Percentiles rank a stretch among this genome's conserved stretches.
These are phyloP conservation scores for Colletotrichum echinochloae DNA, from an alignment of 2,329 filamentous ascomycete species.

Conservation along the genomic window DNA sequence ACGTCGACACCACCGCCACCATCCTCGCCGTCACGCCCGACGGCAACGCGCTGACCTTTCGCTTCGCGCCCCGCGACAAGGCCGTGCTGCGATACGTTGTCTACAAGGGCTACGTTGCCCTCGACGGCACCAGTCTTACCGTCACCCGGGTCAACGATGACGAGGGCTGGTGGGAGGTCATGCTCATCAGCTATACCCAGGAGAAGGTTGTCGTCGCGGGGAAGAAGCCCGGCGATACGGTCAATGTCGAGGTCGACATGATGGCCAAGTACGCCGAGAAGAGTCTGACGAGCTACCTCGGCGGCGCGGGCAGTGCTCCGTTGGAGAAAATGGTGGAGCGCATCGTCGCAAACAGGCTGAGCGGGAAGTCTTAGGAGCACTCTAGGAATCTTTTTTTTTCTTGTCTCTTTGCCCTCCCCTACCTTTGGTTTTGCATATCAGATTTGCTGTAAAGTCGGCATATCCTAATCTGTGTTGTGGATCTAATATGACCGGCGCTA, in stretches of 20 bases:
- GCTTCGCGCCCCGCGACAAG: conserved; percentile 78
- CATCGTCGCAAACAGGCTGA: conserved; percentile 75
- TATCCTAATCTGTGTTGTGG: conserved; percentile 9
- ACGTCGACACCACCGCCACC: conserved; percentile 89
- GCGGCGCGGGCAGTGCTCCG: conserved; percentile 65
- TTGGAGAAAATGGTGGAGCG: conserved; percentile 80
- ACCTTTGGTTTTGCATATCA: not conserved
- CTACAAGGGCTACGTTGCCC: conserved; percentile 94
- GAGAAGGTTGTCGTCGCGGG: conserved; percentile 85
- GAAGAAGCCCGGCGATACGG: conserved; percentile 83
- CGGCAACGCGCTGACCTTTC: conserved; percentile 90
- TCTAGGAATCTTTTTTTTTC: not conserved
- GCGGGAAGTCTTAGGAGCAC: conserved; percentile 50
- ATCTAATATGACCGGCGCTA: not conserved
- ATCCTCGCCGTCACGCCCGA: conserved; percentile 81
- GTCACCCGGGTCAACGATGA: conserved; percentile 86
- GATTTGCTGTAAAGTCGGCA: not conserved
- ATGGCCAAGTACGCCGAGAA: conserved; percentile 89
- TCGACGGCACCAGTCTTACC: conserved; percentile 95
- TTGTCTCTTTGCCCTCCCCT: not conserved
- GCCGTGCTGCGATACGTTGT: conserved; percentile 87
- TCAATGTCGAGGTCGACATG: conserved; percentile 95
- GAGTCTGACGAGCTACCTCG: conserved; percentile 85
- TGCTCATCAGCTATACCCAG: conserved; percentile 97
- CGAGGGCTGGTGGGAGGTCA: conserved; percentile 91